Base-by-base conservation (phyloP, 441 rosid species). In the Geranium incanum region DNA sequence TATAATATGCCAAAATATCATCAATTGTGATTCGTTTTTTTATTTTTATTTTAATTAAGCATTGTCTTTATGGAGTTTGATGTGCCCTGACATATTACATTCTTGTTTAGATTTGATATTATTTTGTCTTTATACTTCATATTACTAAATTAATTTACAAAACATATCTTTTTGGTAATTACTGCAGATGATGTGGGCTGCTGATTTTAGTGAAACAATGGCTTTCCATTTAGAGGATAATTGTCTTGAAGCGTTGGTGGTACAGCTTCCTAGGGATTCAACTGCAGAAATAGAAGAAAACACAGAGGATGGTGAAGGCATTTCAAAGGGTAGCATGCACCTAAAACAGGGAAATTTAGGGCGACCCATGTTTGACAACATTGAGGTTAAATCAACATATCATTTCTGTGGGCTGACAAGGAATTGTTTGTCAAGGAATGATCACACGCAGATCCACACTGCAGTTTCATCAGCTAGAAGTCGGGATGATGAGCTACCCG, bases 111-210 rank as follows among this genome's bases (percentile, higher is more conserved):
- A 23, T 21, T 62, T 60, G 36, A 21, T 21, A 60, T 21, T 21
- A 5, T 21, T 19, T 60, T 55, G 8, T 23, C 18, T 0, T 18
- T 60, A 23, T 21, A 60, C 4, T 60, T 60, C 36, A 21, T 60
- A 1, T 19, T 19, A 60, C 36, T 60, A 12, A 21, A 19, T 60
- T 6, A 60, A 60, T 18, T 60, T 60, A 19, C 12, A 21, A 3
- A 69, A 62, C 15, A 15, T 41, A 9, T 1, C 39, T 45, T 74
- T 50, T 71, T 65, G 66, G 37, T 65, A 43, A 55, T 68, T 36
- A 28, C 74, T 78, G 76, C 85, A 93, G 98, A 93, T 93, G 97
- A 89, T 93, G 93, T 93, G 98, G 98, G 98, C 97, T 78, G 96
- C 97, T 78, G 98, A 91, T 80, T 93, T 81, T 78, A 91, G 91